Evolutionary conservation across 2,329 filamentous ascomycete genomes (phyloP).

Genomic region (Cercospora citrullina): DNA sequence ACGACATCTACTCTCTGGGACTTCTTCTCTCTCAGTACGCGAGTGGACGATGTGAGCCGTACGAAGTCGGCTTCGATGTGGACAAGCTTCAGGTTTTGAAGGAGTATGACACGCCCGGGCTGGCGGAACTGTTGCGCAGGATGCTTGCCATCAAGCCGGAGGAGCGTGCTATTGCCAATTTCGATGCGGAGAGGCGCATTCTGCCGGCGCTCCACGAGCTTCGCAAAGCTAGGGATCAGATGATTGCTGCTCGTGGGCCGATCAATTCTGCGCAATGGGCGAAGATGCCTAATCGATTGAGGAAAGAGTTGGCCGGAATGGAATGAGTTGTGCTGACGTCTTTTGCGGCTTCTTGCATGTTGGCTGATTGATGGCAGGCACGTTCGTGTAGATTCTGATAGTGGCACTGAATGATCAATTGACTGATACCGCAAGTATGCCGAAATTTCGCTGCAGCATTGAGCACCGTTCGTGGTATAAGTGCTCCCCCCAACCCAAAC

Average conservation of each 20-base stretch:
- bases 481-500: no score
- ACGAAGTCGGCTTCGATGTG: constrained; percentile 14
- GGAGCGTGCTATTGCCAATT: constrained; percentile 16
- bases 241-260: constrained; percentile 4
- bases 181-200: constrained; percentile 13
- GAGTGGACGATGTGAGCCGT: background rate
- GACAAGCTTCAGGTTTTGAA: constrained; percentile 1
- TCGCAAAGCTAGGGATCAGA: constrained; percentile 11
- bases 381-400: background rate
- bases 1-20: constrained; percentile 26
- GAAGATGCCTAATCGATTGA: background rate
- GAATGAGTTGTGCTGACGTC: background rate
- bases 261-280: constrained; percentile 15
- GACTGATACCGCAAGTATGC: no score
- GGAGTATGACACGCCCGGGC: constrained; percentile 17
- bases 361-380: background rate
- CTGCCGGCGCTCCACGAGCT: constrained; percentile 17
- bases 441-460: no score
- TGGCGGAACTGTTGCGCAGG: constrained; percentile 7
- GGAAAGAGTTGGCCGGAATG: background rate
- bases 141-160: constrained; percentile 19
- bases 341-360: background rate
- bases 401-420: background rate
- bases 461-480: no score
- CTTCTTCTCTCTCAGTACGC: constrained; percentile 22